Conservation (phyloP, 805 yeast genomes). For the Metschnikowia shivogae region DNA sequence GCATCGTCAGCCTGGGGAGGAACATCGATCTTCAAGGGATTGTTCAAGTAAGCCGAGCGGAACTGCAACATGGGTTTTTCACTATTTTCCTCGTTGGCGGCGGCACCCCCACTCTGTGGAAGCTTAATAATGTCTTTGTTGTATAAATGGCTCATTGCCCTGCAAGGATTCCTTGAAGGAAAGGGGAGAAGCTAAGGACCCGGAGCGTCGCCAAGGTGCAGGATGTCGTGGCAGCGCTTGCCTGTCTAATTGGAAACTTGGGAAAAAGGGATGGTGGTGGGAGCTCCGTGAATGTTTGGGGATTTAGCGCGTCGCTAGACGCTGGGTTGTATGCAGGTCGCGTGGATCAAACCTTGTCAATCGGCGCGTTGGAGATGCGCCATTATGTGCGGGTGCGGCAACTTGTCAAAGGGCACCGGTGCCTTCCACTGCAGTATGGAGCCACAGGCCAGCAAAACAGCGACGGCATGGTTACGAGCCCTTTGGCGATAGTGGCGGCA, state of each 20-base stretch:
- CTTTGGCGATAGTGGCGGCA: not conserved
- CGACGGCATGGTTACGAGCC: not conserved
- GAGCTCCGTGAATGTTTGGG: too few relatives aligned
- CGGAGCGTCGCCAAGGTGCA: not conserved
- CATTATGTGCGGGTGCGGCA: too few relatives aligned
- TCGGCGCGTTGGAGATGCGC: too few relatives aligned
- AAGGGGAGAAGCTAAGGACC: not conserved
- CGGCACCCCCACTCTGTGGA: not conserved
- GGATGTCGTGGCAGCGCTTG: not conserved
- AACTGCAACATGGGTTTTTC: not conserved
- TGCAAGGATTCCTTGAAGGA: not conserved
- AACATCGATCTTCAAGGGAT: constrained; percentile 11
- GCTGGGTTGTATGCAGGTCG: too few relatives aligned
- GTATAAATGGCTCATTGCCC: constrained; percentile 1
- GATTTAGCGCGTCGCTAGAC: too few relatives aligned
- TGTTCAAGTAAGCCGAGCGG: constrained; percentile 2
- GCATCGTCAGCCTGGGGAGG: constrained; percentile 3
- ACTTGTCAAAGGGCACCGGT: too few relatives aligned
- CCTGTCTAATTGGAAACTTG: not conserved
- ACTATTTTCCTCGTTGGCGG: not conserved
- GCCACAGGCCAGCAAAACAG: not conserved
- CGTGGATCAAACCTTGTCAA: too few relatives aligned
- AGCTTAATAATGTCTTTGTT: not conserved
- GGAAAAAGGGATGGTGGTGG: too few relatives aligned
- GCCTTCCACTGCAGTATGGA: too few relatives aligned